Evolutionary conservation across 495 filamentous ascomycete species (phyloP).

Genomic region (Xylaria cubensis): DNA sequence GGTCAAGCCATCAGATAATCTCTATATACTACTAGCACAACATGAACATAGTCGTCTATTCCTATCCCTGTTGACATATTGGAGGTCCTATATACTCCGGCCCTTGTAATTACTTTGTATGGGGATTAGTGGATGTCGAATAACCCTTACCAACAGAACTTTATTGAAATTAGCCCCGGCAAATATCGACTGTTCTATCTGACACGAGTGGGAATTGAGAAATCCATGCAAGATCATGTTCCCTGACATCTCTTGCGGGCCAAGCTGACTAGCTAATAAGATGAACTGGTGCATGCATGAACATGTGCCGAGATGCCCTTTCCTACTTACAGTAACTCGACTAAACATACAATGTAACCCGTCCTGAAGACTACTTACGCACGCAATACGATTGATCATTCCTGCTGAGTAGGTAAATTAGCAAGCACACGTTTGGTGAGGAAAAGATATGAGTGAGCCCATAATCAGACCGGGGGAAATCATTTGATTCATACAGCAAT

Average conservation of each 20-base stretch:
- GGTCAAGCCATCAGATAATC: not conserved
- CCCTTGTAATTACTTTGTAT: slow-evolving; percentile 7
- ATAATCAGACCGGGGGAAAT: not conserved
- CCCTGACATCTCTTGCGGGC: slow-evolving; percentile 18
- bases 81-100: not conserved
- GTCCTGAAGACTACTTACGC: not conserved
- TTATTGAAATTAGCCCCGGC: slow-evolving; percentile 26
- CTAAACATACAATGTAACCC: slow-evolving; percentile 3
- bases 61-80: slow-evolving; percentile 17
- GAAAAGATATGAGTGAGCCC: not conserved
- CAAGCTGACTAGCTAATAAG: slow-evolving; percentile 9
- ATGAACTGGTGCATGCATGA: slow-evolving; percentile 25
- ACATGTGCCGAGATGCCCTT: slow-evolving; percentile 26
- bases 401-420: not conserved
- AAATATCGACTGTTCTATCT: slow-evolving; percentile 21
- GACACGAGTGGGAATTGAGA: slow-evolving; percentile 12
- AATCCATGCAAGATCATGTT: slow-evolving; percentile 26
- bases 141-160: not conserved
- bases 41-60: not conserved
- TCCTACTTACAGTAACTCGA: not conserved
- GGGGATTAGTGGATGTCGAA: not conserved
- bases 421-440: not conserved
- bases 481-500: not conserved
- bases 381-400: not conserved
- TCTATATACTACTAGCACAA: not conserved